Percentiles rank a stretch among this genome's conserved stretches.
Conservation (phyloP, 305 asterid species). For the Fraxinus sp. region DNA sequence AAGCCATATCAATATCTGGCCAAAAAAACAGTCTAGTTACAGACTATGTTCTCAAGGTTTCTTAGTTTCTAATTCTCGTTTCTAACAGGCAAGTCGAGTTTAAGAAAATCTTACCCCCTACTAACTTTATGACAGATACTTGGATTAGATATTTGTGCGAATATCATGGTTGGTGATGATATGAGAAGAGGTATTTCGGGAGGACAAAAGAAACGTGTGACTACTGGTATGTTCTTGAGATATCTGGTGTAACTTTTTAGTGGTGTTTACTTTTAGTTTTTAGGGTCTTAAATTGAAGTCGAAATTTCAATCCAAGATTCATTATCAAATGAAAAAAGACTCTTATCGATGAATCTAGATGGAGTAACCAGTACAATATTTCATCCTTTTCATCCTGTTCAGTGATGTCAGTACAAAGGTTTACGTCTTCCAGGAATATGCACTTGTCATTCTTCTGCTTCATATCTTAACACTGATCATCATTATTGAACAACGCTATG, state of each 20-base stretch:
- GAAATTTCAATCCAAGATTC: neutral
- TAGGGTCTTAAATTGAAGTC: neutral
- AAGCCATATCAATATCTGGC: constrained; percentile 45
- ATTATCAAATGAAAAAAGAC: neutral
- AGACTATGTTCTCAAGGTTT: constrained; percentile 56
- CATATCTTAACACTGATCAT: neutral
- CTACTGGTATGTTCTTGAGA: constrained; percentile 36
- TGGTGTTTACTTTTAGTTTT: neutral
- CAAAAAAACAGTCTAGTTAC: constrained; percentile 49
- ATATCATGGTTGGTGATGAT: constrained; percentile 54
- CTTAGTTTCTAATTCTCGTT: neutral
- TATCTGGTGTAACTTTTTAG: neutral
- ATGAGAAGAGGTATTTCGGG: constrained; percentile 63
- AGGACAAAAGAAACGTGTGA: constrained; percentile 54
- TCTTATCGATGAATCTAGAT: neutral
- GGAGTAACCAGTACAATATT: neutral
- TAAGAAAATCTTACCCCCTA: neutral
- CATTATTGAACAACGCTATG: neutral
- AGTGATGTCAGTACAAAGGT: neutral
- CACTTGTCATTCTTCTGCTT: neutral
- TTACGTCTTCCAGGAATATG: neutral
- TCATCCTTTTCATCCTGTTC: neutral
- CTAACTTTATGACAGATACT: constrained; percentile 36
- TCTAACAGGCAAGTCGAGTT: neutral
- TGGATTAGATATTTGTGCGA: constrained; percentile 51